phyloP scores from a whole-genome alignment of 345 rosid species.

The Salix brachista region DNA sequence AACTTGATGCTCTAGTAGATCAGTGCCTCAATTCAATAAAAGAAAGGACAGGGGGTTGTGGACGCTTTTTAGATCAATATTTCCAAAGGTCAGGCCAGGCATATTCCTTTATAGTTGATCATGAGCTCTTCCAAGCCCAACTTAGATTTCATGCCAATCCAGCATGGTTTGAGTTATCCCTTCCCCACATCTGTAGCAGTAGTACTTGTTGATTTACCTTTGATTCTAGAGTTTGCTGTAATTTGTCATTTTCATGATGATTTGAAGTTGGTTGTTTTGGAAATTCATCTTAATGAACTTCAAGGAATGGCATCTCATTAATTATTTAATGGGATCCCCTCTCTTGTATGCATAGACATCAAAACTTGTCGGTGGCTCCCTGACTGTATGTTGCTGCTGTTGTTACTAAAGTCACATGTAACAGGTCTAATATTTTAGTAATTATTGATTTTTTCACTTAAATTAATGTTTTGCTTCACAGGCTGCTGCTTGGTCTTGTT shows the following conservation, averaged over 20 bases:
- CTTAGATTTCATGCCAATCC: not conserved
- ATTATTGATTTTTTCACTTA: not conserved
- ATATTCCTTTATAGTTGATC: too few relatives aligned
- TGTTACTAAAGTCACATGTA: not conserved
- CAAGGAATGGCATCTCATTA: not conserved
- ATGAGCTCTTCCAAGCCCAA: too few relatives aligned
- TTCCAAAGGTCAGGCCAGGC: too few relatives aligned
- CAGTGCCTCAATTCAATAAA: too few relatives aligned
- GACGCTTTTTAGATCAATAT: too few relatives aligned
- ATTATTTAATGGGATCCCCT: not conserved
- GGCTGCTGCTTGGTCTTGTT: conserved; percentile 93
- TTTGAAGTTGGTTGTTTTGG: not conserved
- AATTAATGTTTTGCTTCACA: conserved; percentile 22
- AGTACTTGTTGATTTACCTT: not conserved
- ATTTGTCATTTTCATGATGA: not conserved
- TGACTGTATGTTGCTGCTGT: not conserved
- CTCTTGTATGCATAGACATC: not conserved
- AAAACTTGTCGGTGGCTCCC: not conserved
- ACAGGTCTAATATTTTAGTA: not conserved
- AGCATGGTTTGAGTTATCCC: not conserved
- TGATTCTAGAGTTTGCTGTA: not conserved
- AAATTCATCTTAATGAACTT: not conserved
- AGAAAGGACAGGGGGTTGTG: too few relatives aligned
- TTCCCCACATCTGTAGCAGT: not conserved
- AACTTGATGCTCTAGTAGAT: not conserved